Conservation (phyloP, 1,139 yeast species). For the Ogataea hybrid region DNA sequence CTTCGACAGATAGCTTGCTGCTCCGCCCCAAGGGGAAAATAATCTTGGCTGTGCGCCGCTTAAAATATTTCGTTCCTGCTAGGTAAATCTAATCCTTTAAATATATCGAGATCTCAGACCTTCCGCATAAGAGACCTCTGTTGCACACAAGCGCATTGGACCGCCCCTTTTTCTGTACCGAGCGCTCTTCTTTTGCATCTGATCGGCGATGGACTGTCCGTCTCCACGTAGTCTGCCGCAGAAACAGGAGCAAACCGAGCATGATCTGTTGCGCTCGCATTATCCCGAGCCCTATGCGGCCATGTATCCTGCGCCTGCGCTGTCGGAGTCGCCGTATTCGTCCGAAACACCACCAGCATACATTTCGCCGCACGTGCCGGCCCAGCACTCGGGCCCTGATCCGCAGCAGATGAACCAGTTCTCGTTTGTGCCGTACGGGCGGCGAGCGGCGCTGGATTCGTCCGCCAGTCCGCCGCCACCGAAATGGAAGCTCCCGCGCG, state of each 20-base stretch:
- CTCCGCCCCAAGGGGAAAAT: not conserved
- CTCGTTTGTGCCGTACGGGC: not conserved
- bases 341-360: not conserved
- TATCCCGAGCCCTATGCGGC: not conserved
- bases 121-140: too few species aligned
- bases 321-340: not conserved
- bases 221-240: not conserved
- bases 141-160: too few species aligned
- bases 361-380: not conserved
- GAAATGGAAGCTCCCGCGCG: slow-evolving; percentile 29
- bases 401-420: not conserved
- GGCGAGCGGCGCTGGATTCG: not conserved
- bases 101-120: not conserved
- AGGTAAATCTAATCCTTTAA: not conserved
- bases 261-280: not conserved
- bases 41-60: not conserved
- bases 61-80: not conserved
- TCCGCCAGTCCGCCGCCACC: not conserved
- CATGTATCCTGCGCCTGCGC: not conserved
- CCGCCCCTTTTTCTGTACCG: too few species aligned
- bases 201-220: not conserved
- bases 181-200: not conserved
- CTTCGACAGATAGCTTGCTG: slow-evolving; percentile 14
- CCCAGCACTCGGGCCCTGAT: not conserved
- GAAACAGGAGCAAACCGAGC: not conserved